phyloP scores from a whole-genome alignment of 2,329 filamentous ascomycete species.

The Fusarium sp. region DNA sequence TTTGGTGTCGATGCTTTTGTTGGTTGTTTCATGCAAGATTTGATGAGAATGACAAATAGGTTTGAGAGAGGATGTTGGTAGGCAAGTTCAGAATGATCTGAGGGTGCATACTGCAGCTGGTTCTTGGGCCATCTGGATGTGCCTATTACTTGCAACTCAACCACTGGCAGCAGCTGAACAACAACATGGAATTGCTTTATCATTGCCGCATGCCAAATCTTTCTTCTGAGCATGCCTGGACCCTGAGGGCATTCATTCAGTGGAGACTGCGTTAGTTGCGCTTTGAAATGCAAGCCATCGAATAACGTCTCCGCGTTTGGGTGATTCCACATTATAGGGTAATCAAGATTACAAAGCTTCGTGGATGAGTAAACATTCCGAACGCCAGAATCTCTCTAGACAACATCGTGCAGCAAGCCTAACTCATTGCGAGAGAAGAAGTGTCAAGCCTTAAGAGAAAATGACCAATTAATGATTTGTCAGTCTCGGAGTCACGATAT shows the following conservation, averaged over 20 bases:
- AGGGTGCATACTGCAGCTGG: too few species aligned
- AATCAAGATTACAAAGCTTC: background rate
- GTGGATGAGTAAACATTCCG: slow-evolving; percentile 16
- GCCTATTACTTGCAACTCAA: background rate
- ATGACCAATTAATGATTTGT: background rate
- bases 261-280: background rate
- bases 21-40: background rate
- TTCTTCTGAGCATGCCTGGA: background rate
- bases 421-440: background rate
- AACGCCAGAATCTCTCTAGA: background rate
- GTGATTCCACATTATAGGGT: slow-evolving; percentile 7
- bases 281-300: background rate
- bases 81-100: background rate
- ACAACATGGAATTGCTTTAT: background rate
- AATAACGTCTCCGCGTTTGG: background rate
- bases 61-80: background rate
- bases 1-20: background rate
- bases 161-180: background rate
- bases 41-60: background rate
- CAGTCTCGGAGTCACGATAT: background rate
- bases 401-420: background rate
- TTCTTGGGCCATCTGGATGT: background rate
- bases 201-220: too few species aligned
- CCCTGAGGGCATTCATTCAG: too few species aligned
- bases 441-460: background rate